Evolutionary conservation across 1,284 basidiomycete genomes (phyloP).

Genomic region (Ustilago vetiveriae): DNA sequence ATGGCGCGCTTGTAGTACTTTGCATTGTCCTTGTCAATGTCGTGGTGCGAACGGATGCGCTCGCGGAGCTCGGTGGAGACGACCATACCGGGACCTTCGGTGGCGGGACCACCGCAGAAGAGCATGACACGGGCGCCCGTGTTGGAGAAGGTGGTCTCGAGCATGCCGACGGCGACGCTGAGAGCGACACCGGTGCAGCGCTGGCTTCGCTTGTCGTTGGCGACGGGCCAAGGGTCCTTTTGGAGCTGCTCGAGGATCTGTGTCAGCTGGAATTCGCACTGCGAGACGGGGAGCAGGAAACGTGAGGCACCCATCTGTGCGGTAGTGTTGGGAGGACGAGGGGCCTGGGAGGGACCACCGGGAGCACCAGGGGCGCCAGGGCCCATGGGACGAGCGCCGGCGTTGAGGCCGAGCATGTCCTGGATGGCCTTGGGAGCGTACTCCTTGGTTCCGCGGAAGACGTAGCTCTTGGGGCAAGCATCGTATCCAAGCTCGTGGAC

Average conservation of each 20-base stretch:
- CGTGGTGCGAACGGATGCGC: constrained; percentile 97
- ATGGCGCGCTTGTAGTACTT: constrained; percentile 97
- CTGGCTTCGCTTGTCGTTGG: constrained; percentile 91
- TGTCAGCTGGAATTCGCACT: constrained; percentile 96
- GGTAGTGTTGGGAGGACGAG: constrained; percentile 77
- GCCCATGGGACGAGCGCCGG: constrained; percentile 70
- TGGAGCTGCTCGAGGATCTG: constrained; percentile 88
- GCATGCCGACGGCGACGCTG: constrained; percentile 90
- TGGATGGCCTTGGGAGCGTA: constrained; percentile 96
- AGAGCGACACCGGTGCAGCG: constrained; percentile 95
- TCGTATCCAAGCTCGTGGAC: constrained; percentile 97
- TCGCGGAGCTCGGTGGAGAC: constrained; percentile 95
- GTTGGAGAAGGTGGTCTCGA: constrained; percentile 95
- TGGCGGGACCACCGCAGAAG: constrained; percentile 94
- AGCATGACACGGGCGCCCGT: constrained; percentile 96
- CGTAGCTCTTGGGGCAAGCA: constrained; percentile 96
- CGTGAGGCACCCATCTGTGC: constrained; percentile 82
- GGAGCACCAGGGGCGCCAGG: constrained; percentile 67
- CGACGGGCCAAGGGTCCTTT: constrained; percentile 97
- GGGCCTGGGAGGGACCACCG: constrained; percentile 68
- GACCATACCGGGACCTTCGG: constrained; percentile 96
- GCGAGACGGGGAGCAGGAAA: constrained; percentile 91
- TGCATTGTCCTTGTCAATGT: constrained; percentile 95
- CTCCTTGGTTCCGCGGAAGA: constrained; percentile 99
- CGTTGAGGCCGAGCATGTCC: constrained; percentile 92